Conservation (phyloP, 208 protist species). For the Leishmania gerbilli region DNA sequence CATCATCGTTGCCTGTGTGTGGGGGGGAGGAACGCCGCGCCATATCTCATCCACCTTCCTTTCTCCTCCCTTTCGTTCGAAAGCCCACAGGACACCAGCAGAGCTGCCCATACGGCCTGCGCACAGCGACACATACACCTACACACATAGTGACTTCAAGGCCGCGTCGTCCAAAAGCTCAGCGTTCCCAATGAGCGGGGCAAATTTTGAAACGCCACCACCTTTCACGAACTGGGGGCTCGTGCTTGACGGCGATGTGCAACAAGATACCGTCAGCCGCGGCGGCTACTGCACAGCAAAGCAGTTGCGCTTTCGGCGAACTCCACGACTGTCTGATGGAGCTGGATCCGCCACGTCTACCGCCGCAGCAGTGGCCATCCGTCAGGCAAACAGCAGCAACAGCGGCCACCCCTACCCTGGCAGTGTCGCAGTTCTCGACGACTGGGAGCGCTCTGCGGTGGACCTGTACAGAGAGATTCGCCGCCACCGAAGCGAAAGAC, state of each 20-base stretch:
- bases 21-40: neutral
- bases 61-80: neutral
- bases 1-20: neutral
- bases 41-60: neutral
- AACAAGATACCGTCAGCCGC: neutral
- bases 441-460: constrained; percentile 17
- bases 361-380: neutral
- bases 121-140: neutral
- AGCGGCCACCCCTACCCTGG: neutral
- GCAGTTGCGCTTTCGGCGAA: neutral
- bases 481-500: constrained; percentile 9
- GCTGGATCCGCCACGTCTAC: neutral
- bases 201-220: neutral
- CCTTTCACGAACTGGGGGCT: constrained; percentile 9
- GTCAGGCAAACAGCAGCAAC: neutral
- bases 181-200: neutral
- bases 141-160: neutral
- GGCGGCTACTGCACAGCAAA: neutral
- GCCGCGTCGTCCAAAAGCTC: neutral
- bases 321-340: neutral
- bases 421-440: neutral
- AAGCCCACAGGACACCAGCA: neutral
- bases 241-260: constrained; percentile 12
- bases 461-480: constrained; percentile 13
- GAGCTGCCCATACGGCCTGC: neutral